These are phyloP conservation scores for Clarireedia homoeocarpa DNA, from an alignment of 2,329 filamentous ascomycete species.

Conservation along the genomic window DNA sequence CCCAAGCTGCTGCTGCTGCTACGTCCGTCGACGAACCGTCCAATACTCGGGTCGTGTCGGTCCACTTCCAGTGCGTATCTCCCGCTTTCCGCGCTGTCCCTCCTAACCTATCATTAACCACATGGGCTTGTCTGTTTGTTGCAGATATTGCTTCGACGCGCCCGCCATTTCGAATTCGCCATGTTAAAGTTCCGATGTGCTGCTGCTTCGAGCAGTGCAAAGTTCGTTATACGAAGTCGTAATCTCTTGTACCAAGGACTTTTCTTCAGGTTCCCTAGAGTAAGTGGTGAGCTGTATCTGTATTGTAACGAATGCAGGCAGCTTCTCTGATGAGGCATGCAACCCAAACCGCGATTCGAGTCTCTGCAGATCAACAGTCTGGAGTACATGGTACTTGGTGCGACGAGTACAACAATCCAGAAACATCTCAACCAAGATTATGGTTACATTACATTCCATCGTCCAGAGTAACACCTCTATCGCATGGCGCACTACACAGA, in stretches of 20 bases:
- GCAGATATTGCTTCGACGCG: constrained; percentile 1
- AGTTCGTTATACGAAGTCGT: no score
- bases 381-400: constrained; percentile 5
- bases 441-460: constrained; percentile 1
- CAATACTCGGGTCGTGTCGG: background rate
- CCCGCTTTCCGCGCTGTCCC: background rate
- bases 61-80: background rate
- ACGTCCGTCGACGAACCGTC: background rate
- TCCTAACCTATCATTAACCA: constrained; percentile 4
- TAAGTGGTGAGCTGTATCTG: background rate
- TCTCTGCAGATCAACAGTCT: constrained; percentile 5
- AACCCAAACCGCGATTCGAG: constrained; percentile 8
- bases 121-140: background rate
- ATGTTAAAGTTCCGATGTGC: no score
- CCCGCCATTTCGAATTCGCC: background rate
- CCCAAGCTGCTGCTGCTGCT: background rate
- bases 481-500: background rate
- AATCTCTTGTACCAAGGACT: background rate
- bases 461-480: constrained; percentile 1
- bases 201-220: no score
- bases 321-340: constrained; percentile 8
- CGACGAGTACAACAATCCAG: constrained; percentile 7
- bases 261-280: background rate
- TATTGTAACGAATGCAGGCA: background rate
- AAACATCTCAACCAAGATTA: constrained; percentile 7